Conservation (phyloP, 1,284 basidiomycete species). For the Phellopilus nigrolimitatus region DNA sequence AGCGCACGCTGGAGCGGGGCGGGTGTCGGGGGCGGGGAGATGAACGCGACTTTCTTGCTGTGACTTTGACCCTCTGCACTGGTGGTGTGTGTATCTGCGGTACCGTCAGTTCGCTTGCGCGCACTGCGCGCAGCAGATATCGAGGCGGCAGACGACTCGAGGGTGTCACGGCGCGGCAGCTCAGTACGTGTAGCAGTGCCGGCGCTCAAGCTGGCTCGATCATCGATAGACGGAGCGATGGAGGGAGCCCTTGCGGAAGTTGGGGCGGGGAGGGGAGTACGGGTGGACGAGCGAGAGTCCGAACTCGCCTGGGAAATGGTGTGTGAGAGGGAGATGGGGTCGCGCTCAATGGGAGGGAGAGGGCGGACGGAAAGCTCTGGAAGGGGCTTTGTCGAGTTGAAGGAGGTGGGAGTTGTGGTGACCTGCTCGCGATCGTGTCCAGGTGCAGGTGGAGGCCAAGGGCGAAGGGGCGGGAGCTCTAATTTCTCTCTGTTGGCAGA, state of each 20-base stretch:
- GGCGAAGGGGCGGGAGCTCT: slow-evolving; percentile 49
- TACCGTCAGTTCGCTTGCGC: slow-evolving; percentile 46
- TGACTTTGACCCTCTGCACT: slow-evolving; percentile 33
- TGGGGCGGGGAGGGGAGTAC: slow-evolving; percentile 3
- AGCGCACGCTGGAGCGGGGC: slow-evolving; percentile 27
- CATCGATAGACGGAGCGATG: slow-evolving; percentile 5
- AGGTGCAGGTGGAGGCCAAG: slow-evolving; percentile 63
- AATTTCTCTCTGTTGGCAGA: slow-evolving; percentile 55
- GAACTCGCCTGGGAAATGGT: slow-evolving; percentile 30
- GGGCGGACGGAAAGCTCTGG: slow-evolving; percentile 55
- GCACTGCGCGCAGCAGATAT: slow-evolving; percentile 41
- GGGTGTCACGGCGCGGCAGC: slow-evolving; percentile 12
- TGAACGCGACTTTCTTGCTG: slow-evolving; percentile 80
- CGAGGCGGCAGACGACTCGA: slow-evolving; percentile 31
- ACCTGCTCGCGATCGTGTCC: too few relatives aligned
- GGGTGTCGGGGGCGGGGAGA: slow-evolving; percentile 70
- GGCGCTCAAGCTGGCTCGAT: background rate
- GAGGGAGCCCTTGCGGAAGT: background rate
- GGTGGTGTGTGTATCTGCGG: slow-evolving; percentile 28
- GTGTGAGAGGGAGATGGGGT: slow-evolving; percentile 32
- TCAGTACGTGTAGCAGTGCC: slow-evolving; percentile 9
- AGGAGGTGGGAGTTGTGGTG: slow-evolving; percentile 42
- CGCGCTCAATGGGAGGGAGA: slow-evolving; percentile 46
- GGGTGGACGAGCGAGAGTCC: slow-evolving; percentile 27
- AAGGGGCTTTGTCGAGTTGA: slow-evolving; percentile 59